These are phyloP conservation scores for Candida ascalaphidarum DNA, from an alignment of 805 yeast species.

Conservation along the genomic window DNA sequence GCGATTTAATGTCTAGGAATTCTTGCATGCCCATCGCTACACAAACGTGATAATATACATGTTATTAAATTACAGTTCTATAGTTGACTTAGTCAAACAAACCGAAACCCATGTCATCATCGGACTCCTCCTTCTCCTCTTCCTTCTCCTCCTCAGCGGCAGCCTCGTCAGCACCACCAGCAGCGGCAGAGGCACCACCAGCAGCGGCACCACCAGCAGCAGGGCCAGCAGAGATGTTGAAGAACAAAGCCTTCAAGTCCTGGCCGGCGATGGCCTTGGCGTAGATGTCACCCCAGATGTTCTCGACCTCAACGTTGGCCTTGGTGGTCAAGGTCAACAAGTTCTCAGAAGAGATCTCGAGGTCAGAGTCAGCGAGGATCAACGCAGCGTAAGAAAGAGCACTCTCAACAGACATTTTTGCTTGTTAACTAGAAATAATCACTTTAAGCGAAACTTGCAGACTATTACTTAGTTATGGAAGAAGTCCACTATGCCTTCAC, in stretches of 20 bases:
- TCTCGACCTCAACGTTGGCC: constrained; percentile 38
- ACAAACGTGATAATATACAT: too few species aligned
- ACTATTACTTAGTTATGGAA: constrained; percentile 35
- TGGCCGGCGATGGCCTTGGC: constrained; percentile 40
- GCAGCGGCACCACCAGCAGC: constrained; percentile 32
- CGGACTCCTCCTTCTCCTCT: constrained; percentile 26
- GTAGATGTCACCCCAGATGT: constrained; percentile 40
- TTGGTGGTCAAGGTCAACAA: constrained; percentile 29
- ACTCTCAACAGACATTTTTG: constrained; percentile 37
- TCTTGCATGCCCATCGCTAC: too few species aligned
- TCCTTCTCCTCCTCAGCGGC: constrained; percentile 23
- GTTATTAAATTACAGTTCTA: too few species aligned
- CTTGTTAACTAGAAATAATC: constrained; percentile 38
- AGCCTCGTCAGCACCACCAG: constrained; percentile 25
- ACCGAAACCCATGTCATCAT: constrained; percentile 38
- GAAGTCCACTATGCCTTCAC: too few species aligned
- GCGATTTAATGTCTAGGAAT: too few species aligned
- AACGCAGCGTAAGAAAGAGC: constrained; percentile 44
- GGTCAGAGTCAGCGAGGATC: constrained; percentile 40
- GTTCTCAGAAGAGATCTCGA: constrained; percentile 39
- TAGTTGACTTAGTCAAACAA: constrained; percentile 30
- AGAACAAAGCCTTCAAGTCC: constrained; percentile 41
- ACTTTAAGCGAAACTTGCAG: constrained; percentile 39
- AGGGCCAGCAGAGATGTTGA: constrained; percentile 39
- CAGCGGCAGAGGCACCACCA: constrained; percentile 27